A percentile compares a stretch with the other conserved stretches of the same genome.
These are phyloP conservation scores for Priceomyces melissophilus DNA, from an alignment of 805 yeast species.

Conservation along the genomic window DNA sequence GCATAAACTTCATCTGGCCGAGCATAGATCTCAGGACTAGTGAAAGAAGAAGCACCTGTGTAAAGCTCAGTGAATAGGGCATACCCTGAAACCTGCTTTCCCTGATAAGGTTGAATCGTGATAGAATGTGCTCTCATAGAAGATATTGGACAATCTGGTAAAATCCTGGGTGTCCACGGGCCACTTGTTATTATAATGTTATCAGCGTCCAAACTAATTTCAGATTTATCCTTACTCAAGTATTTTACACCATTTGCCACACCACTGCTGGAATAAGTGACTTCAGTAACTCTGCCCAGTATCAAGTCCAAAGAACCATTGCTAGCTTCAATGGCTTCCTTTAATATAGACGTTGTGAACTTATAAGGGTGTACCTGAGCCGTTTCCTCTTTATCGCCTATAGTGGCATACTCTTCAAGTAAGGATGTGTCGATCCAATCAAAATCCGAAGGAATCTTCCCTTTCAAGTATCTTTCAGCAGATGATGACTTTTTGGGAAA, in stretches of 20 bases:
- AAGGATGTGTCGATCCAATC: constrained; percentile 71
- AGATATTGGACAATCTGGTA: constrained; percentile 91
- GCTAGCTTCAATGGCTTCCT: constrained; percentile 65
- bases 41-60: constrained; percentile 62
- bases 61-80: constrained; percentile 92
- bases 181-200: constrained; percentile 86
- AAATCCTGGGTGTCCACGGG: constrained; percentile 91
- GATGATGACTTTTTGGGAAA: constrained; percentile 40
- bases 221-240: constrained; percentile 38
- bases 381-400: constrained; percentile 84
- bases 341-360: constrained; percentile 80
- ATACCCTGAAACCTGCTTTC: constrained; percentile 75
- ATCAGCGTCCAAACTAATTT: constrained; percentile 57
- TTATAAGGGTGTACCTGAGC: constrained; percentile 97
- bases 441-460: constrained; percentile 54
- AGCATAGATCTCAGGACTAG: constrained; percentile 92
- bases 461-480: constrained; percentile 19
- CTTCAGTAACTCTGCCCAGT: constrained; percentile 76
- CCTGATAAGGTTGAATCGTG: constrained; percentile 76
- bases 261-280: constrained; percentile 59
- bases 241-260: constrained; percentile 73
- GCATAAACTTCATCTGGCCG: constrained; percentile 94
- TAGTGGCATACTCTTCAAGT: constrained; percentile 68
- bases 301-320: constrained; percentile 80
- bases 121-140: constrained; percentile 95